Conservation (phyloP, 345 rosid species). For the Brassica carinata region DNA sequence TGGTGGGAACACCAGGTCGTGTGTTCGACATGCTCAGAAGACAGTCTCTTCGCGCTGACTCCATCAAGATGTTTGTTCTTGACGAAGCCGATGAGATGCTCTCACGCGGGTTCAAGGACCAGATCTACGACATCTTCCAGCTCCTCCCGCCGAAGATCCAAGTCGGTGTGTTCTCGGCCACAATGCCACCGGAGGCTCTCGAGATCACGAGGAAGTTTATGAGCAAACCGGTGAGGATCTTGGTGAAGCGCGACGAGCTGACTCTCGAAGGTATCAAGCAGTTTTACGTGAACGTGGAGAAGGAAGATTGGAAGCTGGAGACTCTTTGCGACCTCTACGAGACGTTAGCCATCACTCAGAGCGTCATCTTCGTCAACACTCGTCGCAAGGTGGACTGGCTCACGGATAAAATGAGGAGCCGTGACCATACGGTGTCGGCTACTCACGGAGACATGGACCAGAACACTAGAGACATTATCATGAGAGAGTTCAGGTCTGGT, state of each 20-base stretch:
- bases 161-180: neutral
- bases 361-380: neutral
- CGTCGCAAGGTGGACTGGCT: neutral
- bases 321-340: neutral
- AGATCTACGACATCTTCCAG: neutral
- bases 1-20: constrained; percentile 72
- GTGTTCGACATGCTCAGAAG: constrained; percentile 33
- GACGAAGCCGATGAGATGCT: constrained; percentile 44
- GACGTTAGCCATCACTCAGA: neutral
- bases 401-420: neutral
- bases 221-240: neutral
- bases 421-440: neutral
- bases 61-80: constrained; percentile 72
- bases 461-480: neutral
- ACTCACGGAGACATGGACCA: neutral
- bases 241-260: neutral
- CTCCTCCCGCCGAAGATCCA: neutral
- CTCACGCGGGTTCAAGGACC: constrained; percentile 81
- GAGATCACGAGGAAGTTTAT: neutral
- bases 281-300: neutral
- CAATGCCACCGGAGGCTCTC: neutral
- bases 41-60: constrained; percentile 41
- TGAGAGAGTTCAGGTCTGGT: neutral
- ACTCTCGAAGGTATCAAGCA: neutral
- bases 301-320: neutral